Evolutionary conservation across 176 grass and related monocot species (phyloP).

Genomic region (Themeda triandra): DNA sequence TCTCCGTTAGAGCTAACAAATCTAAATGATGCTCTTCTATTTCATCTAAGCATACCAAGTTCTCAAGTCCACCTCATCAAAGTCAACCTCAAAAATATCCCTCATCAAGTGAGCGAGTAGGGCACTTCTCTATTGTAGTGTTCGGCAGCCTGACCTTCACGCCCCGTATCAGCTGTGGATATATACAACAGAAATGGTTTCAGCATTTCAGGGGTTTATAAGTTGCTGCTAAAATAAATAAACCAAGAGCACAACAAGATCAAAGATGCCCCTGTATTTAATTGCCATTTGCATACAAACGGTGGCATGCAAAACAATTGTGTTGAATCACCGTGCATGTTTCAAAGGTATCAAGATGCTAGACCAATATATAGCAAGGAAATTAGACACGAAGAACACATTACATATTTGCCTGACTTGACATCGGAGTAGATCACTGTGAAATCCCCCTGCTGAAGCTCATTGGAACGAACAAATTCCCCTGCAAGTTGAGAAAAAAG

Average conservation of each 20-base stretch:
- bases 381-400: background rate
- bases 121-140: too few species aligned
- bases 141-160: slow-evolving; percentile 52
- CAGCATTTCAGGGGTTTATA: background rate
- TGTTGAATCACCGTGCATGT: background rate
- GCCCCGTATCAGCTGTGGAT: slow-evolving; percentile 69
- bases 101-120: too few species aligned
- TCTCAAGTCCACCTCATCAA: too few species aligned
- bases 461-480: slow-evolving; percentile 71
- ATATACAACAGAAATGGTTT: background rate
- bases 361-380: background rate
- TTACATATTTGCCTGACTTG: slow-evolving; percentile 92
- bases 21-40: too few species aligned
- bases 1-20: too few species aligned
- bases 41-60: too few species aligned
- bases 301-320: background rate
- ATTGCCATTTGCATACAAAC: background rate
- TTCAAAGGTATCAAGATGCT: background rate
- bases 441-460: slow-evolving; percentile 82
- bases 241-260: background rate
- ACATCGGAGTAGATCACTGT: slow-evolving; percentile 78
- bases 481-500: slow-evolving; percentile 35
- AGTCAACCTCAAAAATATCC: too few species aligned
- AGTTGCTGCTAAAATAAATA: background rate
- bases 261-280: background rate